These are phyloP conservation scores for Talaromyces islandicus DNA, from an alignment of 2,329 filamentous ascomycete genomes.

Conservation along the genomic window DNA sequence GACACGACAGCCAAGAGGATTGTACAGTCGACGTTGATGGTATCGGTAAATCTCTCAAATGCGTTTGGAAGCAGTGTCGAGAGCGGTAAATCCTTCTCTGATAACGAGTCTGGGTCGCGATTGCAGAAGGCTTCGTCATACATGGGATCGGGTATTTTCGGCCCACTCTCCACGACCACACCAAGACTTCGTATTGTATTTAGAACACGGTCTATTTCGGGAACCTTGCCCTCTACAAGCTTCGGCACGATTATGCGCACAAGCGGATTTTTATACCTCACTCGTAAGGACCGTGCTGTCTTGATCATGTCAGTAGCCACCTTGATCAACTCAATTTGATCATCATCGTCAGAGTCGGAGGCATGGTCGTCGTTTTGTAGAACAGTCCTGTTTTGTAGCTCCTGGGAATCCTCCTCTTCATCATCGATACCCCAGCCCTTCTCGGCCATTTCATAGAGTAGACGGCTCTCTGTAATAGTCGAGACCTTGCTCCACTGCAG, in stretches of 20 bases:
- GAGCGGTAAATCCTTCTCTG: slow-evolving; percentile 18
- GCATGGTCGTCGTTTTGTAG: slow-evolving; percentile 23
- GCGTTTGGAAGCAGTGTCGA: slow-evolving; percentile 33
- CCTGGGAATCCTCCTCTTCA: slow-evolving; percentile 20
- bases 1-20: slow-evolving; percentile 67
- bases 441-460: slow-evolving; percentile 64
- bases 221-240: slow-evolving; percentile 44
- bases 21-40: slow-evolving; percentile 50
- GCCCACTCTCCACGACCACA: slow-evolving; percentile 33
- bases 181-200: slow-evolving; percentile 50
- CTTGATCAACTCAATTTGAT: slow-evolving; percentile 55
- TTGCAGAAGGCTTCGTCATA: slow-evolving; percentile 5
- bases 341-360: slow-evolving; percentile 33
- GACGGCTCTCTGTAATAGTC: slow-evolving; percentile 56
- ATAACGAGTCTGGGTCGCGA: slow-evolving; percentile 8
- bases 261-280: slow-evolving; percentile 55
- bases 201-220: slow-evolving; percentile 53
- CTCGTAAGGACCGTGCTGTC: slow-evolving; percentile 51
- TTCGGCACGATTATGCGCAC: slow-evolving; percentile 58
- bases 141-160: slow-evolving; percentile 12
- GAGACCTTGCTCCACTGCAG: slow-evolving; percentile 64
- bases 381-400: slow-evolving; percentile 13
- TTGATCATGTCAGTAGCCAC: slow-evolving; percentile 53
- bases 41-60: slow-evolving; percentile 36
- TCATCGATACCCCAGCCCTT: slow-evolving; percentile 54